Percentiles rank a stretch among this genome's conserved stretches.
Conservation (phyloP, 176 grass and related monocot species). For the Chloris gayana region DNA sequence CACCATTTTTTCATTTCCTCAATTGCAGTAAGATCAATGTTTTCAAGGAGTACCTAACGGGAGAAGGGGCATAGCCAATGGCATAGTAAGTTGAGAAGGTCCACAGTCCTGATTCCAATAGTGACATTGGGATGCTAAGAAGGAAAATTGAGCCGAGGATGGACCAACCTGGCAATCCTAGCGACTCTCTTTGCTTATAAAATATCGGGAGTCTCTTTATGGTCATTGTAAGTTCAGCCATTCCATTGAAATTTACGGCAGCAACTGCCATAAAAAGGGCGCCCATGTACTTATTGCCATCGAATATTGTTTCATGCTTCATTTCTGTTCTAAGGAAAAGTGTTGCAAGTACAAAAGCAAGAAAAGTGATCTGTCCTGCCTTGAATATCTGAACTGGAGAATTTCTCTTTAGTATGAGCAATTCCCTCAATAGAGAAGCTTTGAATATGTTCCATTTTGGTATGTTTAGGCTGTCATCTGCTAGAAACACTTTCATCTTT, state of each 20-base stretch:
- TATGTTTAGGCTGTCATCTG: neutral
- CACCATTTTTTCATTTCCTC: neutral
- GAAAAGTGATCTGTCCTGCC: conserved; percentile 68
- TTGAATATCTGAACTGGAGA: conserved; percentile 89
- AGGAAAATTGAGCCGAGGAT: conserved; percentile 78
- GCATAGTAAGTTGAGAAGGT: conserved; percentile 81
- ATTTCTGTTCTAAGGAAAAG: conserved; percentile 77
- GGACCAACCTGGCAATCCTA: conserved; percentile 86
- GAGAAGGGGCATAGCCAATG: conserved; percentile 87
- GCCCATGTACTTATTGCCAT: conserved; percentile 79
- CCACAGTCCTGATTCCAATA: conserved; percentile 83
- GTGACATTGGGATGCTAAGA: conserved; percentile 67
- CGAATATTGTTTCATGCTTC: conserved; percentile 63
- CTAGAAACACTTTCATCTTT: neutral
- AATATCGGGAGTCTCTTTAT: conserved; percentile 83
- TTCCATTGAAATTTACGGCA: conserved; percentile 90
- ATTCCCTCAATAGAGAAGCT: conserved; percentile 78
- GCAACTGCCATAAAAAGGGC: conserved; percentile 63
- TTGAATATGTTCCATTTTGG: conserved; percentile 66
- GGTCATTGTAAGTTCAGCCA: conserved; percentile 92
- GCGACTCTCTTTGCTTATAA: conserved; percentile 85
- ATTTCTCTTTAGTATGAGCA: conserved; percentile 79
- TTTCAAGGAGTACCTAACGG: conserved; percentile 52
- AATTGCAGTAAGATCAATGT: neutral
- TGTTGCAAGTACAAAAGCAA: conserved; percentile 79